Conservation (phyloP, 352 stramenopile species). For the Peronospora destructor region DNA sequence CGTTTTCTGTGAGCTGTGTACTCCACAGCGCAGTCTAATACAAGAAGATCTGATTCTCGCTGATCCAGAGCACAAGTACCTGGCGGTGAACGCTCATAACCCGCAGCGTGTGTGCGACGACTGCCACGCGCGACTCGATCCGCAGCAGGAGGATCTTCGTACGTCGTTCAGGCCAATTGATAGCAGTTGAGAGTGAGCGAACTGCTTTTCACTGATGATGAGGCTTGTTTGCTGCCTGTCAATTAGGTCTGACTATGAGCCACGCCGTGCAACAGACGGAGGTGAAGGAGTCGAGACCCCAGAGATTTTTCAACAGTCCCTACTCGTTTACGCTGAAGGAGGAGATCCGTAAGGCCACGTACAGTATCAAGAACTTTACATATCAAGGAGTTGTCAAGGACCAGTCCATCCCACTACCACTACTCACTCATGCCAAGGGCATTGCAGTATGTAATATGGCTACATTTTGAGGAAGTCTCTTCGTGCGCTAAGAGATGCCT, state of each 20-base stretch:
- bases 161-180: conserved; percentile 9
- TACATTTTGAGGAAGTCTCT: conserved; percentile 2
- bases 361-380: conserved; percentile 91
- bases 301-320: conserved; percentile 76
- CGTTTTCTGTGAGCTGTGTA: conserved; percentile 77
- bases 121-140: conserved; percentile 51
- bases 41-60: conserved; percentile 66
- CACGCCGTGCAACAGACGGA: conserved; percentile 74
- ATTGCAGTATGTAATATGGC: conserved; percentile 57
- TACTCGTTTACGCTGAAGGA: conserved; percentile 87
- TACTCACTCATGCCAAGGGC: conserved; percentile 85
- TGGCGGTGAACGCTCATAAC: conserved; percentile 75
- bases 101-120: conserved; percentile 79
- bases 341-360: conserved; percentile 90
- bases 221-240: not conserved
- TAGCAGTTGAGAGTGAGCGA: not conserved
- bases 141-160: conserved; percentile 65
- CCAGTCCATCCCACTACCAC: conserved; percentile 81
- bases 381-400: conserved; percentile 85
- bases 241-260: conserved; percentile 57
- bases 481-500: not conserved
- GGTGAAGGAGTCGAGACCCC: conserved; percentile 51
- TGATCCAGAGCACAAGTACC: conserved; percentile 62
- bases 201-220: not conserved
- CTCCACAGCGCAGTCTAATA: conserved; percentile 60